Percentiles rank a stretch among this genome's conserved stretches.
Conservation (phyloP, 257 asterid species). For the Solanum appendiculatum region DNA sequence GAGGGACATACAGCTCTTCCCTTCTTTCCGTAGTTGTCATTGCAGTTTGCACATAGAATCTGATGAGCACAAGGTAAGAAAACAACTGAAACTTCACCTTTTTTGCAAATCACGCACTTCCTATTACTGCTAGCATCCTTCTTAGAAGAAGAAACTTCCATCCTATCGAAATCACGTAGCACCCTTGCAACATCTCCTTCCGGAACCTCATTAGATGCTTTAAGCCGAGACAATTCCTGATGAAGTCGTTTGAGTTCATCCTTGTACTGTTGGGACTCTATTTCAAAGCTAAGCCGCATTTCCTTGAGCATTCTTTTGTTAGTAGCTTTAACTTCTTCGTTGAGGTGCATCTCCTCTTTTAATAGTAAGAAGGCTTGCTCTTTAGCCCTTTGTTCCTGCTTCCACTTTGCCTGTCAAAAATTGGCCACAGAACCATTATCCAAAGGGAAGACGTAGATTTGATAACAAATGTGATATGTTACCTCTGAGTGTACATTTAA, state of each 20-base stretch:
- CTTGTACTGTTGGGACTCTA: slow-evolving; percentile 71
- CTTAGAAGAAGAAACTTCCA: slow-evolving; percentile 31
- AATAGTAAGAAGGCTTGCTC: slow-evolving; percentile 42
- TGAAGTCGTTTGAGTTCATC: slow-evolving; percentile 79
- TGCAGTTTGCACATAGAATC: slow-evolving; percentile 66
- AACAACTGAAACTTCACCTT: slow-evolving; percentile 69
- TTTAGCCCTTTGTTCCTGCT: slow-evolving; percentile 54
- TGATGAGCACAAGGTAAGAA: slow-evolving; percentile 86
- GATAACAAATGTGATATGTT: not conserved
- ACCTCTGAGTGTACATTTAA: not conserved
- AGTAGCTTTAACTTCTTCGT: slow-evolving; percentile 61
- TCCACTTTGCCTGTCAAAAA: slow-evolving; percentile 59
- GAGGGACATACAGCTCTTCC: slow-evolving; percentile 50
- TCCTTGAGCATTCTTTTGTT: slow-evolving; percentile 68
- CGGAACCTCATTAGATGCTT: slow-evolving; percentile 20
- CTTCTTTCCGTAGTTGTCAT: slow-evolving; percentile 45
- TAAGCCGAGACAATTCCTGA: slow-evolving; percentile 61
- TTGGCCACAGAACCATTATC: slow-evolving; percentile 2
- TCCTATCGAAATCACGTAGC: slow-evolving; percentile 37
- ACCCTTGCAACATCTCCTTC: slow-evolving; percentile 41
- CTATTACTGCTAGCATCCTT: slow-evolving; percentile 38
- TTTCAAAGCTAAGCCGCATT: slow-evolving; percentile 53
- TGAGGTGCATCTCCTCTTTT: slow-evolving; percentile 55
- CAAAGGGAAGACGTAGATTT: not conserved
- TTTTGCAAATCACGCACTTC: slow-evolving; percentile 64